Percentiles rank a stretch among this genome's conserved stretches.
Evolutionary conservation across 768 basidiomycete genomes (phyloP).

Genomic region (Pisolithus sp.): DNA sequence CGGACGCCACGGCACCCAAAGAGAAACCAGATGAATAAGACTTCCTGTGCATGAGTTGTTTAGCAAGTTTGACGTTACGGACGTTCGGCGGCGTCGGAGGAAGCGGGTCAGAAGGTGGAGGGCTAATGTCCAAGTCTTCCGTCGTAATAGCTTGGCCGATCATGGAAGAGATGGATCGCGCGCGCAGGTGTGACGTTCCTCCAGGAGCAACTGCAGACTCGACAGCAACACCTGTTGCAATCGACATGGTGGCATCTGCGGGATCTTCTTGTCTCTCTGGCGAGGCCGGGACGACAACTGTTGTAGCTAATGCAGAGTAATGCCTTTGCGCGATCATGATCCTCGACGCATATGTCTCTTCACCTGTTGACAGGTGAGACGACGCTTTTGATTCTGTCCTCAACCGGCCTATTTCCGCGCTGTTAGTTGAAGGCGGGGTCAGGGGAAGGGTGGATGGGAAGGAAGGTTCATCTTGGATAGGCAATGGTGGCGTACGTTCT

Average conservation of each 20-base stretch:
- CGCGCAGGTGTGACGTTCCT: constrained; percentile 45
- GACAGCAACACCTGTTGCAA: constrained; percentile 30
- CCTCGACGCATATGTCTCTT: constrained; percentile 44
- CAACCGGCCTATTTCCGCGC: constrained; percentile 50
- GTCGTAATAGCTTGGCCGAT: constrained; percentile 35
- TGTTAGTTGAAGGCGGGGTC: constrained; percentile 51
- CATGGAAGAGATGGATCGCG: constrained; percentile 52
- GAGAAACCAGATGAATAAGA: constrained; percentile 61
- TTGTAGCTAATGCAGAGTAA: constrained; percentile 65
- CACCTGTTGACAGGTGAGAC: constrained; percentile 45
- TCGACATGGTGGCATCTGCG: constrained; percentile 12
- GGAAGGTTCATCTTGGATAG: constrained; percentile 50
- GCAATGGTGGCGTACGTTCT: constrained; percentile 51
- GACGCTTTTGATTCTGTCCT: constrained; percentile 50
- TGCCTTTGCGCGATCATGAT: constrained; percentile 73
- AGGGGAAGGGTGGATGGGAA: constrained; percentile 37
- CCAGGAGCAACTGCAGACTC: constrained; percentile 21
- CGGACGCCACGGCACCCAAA: constrained; percentile 48
- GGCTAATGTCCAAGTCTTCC: constrained; percentile 28
- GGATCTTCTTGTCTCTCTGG: constrained; percentile 29
- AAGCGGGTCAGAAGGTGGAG: constrained; percentile 60
- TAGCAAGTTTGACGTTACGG: constrained; percentile 47
- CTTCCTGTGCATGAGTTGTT: constrained; percentile 48
- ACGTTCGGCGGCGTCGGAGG: constrained; percentile 73
- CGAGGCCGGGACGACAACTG: constrained; percentile 48